Percentiles rank a stretch among this genome's conserved stretches.
These are phyloP conservation scores for Lizonia empirigonia DNA, from an alignment of 2,329 filamentous ascomycete species.

Conservation along the genomic window DNA sequence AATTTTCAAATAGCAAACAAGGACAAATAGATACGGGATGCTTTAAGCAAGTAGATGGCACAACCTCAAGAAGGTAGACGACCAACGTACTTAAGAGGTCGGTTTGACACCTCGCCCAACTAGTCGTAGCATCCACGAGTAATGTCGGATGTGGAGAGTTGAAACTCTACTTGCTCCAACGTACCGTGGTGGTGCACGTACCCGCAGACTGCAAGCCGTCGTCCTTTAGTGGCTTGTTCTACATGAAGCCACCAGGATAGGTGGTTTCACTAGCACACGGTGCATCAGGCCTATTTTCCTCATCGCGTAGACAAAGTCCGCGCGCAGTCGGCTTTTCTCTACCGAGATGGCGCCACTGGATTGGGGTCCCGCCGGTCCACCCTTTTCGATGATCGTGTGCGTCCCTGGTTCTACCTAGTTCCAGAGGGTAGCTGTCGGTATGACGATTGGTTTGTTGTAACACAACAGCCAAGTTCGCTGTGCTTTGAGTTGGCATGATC, in stretches of 20 bases:
- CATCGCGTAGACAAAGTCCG: slow-evolving; percentile 10
- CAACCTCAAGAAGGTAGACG: slow-evolving; percentile 7
- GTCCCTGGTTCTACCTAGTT: neutral
- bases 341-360: slow-evolving; percentile 8
- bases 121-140: slow-evolving; percentile 15
- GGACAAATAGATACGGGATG: neutral
- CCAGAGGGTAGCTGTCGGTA: neutral
- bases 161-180: slow-evolving; percentile 14
- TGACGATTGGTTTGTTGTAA: slow-evolving; percentile 9
- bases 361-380: slow-evolving; percentile 3
- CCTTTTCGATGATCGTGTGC: slow-evolving; percentile 13
- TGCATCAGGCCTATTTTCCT: slow-evolving; percentile 12
- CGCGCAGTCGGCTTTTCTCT: slow-evolving; percentile 4
- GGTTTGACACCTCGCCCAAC: slow-evolving; percentile 15
- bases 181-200: slow-evolving; percentile 13
- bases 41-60: slow-evolving; percentile 9
- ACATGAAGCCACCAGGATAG: slow-evolving; percentile 13
- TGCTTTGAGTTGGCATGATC: slow-evolving; percentile 2
- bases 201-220: slow-evolving; percentile 10
- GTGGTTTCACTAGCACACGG: slow-evolving; percentile 18
- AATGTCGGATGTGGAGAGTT: slow-evolving; percentile 15
- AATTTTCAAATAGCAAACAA: slow-evolving; percentile 1
- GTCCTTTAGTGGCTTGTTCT: slow-evolving; percentile 15
- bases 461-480: neutral
- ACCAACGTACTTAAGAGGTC: slow-evolving; percentile 14